A percentile compares a stretch with the other conserved stretches of the same genome.
phyloP scores from a whole-genome alignment of 805 yeast genomes.

The Wickerhamiella slavikovae region DNA sequence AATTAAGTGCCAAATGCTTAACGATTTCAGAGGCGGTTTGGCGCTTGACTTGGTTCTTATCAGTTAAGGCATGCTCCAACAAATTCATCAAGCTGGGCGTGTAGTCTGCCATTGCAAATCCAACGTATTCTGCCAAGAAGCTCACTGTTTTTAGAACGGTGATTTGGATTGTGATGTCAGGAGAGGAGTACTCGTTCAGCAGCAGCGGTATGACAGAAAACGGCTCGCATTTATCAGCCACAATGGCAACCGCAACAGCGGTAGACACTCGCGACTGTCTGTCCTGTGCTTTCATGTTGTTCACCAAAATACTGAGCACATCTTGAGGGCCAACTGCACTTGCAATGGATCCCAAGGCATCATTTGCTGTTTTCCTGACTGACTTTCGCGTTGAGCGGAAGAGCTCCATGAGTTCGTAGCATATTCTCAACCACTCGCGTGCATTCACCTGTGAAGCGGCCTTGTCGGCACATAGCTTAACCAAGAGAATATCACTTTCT shows the following conservation, averaged over 20 bases:
- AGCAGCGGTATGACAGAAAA: constrained; percentile 85
- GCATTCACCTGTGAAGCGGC: constrained; percentile 74
- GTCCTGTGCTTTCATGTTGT: constrained; percentile 78
- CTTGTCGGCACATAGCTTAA: constrained; percentile 62
- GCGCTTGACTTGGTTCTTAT: constrained; percentile 78
- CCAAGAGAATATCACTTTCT: constrained; percentile 53
- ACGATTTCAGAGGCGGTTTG: constrained; percentile 88
- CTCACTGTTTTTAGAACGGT: constrained; percentile 84
- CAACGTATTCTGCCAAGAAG: constrained; percentile 81
- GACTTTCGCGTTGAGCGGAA: constrained; percentile 59
- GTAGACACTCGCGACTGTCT: constrained; percentile 93
- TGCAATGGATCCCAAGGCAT: constrained; percentile 80
- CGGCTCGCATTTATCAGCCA: constrained; percentile 83
- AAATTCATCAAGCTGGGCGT: constrained; percentile 61
- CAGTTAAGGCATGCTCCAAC: constrained; percentile 74
- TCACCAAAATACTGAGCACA: constrained; percentile 62
- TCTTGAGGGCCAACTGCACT: constrained; percentile 92
- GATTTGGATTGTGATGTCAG: constrained; percentile 83
- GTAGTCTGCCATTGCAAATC: constrained; percentile 61
- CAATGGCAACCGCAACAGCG: constrained; percentile 94
- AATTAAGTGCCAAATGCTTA: constrained; percentile 59
- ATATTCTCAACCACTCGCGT: constrained; percentile 92
- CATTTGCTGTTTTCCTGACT: constrained; percentile 68
- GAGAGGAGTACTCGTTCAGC: constrained; percentile 86
- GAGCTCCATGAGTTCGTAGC: constrained; percentile 78